phyloP scores from a whole-genome alignment of 1,284 basidiomycete genomes.

The Grifola frondosa region DNA sequence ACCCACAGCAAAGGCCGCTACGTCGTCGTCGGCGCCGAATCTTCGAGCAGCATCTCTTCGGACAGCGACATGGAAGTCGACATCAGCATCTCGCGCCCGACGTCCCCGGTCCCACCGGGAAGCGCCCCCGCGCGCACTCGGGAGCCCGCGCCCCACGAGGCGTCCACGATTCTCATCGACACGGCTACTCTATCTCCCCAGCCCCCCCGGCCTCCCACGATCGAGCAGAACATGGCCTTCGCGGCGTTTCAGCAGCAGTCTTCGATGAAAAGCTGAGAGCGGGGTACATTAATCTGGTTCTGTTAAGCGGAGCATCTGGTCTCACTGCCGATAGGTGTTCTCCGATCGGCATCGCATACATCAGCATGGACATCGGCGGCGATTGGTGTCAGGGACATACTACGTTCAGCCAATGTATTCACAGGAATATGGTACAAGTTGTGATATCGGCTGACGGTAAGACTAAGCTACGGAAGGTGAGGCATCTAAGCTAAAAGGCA shows the following conservation, averaged over 20 bases:
- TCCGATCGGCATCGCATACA: neutral
- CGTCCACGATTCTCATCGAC: slow-evolving; percentile 55
- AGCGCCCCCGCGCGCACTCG: slow-evolving; percentile 4
- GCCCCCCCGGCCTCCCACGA: slow-evolving; percentile 55
- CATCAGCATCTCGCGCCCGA: slow-evolving; percentile 47
- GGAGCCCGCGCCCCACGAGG: slow-evolving; percentile 32
- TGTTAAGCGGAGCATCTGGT: neutral
- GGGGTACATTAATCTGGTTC: neutral
- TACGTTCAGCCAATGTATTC: slow-evolving; percentile 29
- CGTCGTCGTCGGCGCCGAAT: slow-evolving; percentile 47
- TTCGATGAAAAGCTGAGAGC: neutral
- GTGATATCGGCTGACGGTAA: slow-evolving; percentile 22
- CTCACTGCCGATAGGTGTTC: too few species aligned
- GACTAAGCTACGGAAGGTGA: slow-evolving; percentile 25
- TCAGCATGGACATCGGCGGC: too few species aligned
- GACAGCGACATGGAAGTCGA: slow-evolving; percentile 65
- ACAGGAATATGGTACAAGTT: slow-evolving; percentile 25
- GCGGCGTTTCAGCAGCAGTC: slow-evolving; percentile 56
- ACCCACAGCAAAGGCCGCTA: slow-evolving; percentile 67
- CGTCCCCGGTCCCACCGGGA: slow-evolving; percentile 46
- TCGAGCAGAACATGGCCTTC: slow-evolving; percentile 82
- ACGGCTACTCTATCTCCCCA: slow-evolving; percentile 48
- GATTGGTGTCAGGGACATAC: too few species aligned
- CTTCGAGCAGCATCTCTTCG: slow-evolving; percentile 40
- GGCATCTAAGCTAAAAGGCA: slow-evolving; percentile 23